Conservation (phyloP, 2,329 filamentous ascomycete genomes). For the Curvularia hawaiiensis region DNA sequence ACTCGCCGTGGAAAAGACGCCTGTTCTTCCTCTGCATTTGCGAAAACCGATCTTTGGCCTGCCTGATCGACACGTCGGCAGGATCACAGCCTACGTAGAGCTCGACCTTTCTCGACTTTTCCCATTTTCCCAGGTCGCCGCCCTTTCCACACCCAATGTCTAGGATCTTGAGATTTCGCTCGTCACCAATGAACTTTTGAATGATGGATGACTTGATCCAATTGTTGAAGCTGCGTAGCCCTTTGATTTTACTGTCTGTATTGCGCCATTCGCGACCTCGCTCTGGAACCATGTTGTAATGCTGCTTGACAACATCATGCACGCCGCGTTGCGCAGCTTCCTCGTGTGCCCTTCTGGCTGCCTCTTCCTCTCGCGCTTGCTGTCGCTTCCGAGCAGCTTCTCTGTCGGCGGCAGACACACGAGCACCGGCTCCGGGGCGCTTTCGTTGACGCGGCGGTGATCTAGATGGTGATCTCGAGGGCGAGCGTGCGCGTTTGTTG, state of each 20-base stretch:
- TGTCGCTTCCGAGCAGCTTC: constrained; percentile 67
- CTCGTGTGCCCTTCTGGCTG: constrained; percentile 54
- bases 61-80: constrained; percentile 87
- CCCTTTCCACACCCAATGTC: constrained; percentile 98
- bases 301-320: constrained; percentile 85
- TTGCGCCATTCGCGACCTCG: constrained; percentile 92
- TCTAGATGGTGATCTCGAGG: constrained; percentile 43
- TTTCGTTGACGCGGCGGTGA: constrained; percentile 67
- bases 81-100: constrained; percentile 95
- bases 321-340: constrained; percentile 60
- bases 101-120: constrained; percentile 85
- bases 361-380: constrained; percentile 49
- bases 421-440: constrained; percentile 57
- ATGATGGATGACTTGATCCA: constrained; percentile 99
- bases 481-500: constrained; percentile 41
- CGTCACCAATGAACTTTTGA: constrained; percentile 75
- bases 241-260: constrained; percentile 94
- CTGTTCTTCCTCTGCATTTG: constrained; percentile 68
- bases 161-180: constrained; percentile 73
- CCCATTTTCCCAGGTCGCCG: constrained; percentile 94
- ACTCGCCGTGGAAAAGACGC: constrained; percentile 80
- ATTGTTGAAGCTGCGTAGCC: constrained; percentile 93
- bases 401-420: constrained; percentile 70
- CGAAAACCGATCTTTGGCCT: constrained; percentile 83
- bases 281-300: constrained; percentile 96